Conservation (phyloP, 2,329 filamentous ascomycete genomes). For the Sporothrix euskadiensis region DNA sequence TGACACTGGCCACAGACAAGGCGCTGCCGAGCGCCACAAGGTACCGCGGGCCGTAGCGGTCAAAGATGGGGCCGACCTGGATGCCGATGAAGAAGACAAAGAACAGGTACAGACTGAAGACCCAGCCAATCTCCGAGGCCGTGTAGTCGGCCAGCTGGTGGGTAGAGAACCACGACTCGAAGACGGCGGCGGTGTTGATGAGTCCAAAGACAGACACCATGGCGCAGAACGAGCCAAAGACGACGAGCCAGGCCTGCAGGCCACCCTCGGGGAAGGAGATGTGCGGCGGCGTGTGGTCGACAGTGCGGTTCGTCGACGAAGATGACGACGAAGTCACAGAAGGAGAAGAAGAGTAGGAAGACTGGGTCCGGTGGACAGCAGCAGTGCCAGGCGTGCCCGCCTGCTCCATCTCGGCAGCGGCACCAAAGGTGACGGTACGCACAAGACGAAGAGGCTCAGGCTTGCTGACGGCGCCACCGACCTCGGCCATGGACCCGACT, state of each 20-base stretch:
- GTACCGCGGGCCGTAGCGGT: conserved; percentile 67
- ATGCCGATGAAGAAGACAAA: conserved; percentile 79
- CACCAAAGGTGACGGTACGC: conserved; percentile 25
- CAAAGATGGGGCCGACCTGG: conserved; percentile 80
- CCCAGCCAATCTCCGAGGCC: conserved; percentile 76
- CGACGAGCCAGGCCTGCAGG: conserved; percentile 69
- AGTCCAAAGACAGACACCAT: conserved; percentile 70
- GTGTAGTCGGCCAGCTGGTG: conserved; percentile 70
- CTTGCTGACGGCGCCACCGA: background rate
- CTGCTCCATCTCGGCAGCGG: background rate
- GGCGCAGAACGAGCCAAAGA: conserved; percentile 73
- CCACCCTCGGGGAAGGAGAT: conserved; percentile 73
- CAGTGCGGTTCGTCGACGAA: background rate
- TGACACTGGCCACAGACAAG: conserved; percentile 60
- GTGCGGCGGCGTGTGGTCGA: conserved; percentile 27
- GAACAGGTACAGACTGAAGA: conserved; percentile 80
- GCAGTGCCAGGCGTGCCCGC: background rate
- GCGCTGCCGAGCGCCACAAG: conserved; percentile 67
- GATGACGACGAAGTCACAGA: conserved; percentile 7
- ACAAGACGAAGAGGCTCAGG: conserved; percentile 26
- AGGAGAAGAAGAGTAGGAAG: background rate
- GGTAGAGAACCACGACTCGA: conserved; percentile 72
- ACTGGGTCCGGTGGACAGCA: background rate
- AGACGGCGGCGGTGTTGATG: conserved; percentile 73
- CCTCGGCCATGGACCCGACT: conserved; percentile 26